Evolutionary conservation across 2,329 filamentous ascomycete species (phyloP).

Genomic region (Penicillium brasilianum): DNA sequence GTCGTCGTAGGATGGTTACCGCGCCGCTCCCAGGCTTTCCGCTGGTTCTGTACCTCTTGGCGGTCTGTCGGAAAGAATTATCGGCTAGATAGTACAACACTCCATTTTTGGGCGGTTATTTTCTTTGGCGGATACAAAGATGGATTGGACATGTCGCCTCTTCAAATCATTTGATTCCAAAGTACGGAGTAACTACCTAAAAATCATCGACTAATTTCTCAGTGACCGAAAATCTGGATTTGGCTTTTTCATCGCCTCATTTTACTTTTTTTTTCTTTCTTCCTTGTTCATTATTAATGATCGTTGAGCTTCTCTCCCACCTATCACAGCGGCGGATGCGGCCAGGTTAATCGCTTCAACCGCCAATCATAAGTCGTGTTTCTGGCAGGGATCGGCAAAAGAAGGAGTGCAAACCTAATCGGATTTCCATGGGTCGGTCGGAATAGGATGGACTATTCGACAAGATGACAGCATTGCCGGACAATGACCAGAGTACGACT

Average conservation of each 20-base stretch:
- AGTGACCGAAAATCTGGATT: neutral
- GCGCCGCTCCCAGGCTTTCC: neutral
- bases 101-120: too few relatives aligned
- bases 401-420: slow-evolving; percentile 10
- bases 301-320: too few relatives aligned
- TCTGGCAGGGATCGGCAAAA: neutral
- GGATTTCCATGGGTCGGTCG: neutral
- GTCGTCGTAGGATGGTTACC: neutral
- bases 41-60: neutral
- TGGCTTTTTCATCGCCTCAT: neutral
- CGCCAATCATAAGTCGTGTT: neutral
- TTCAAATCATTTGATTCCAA: neutral
- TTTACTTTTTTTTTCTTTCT: neutral
- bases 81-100: neutral
- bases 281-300: neutral
- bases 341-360: neutral
- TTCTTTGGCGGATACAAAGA: too few relatives aligned
- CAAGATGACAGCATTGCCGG: neutral
- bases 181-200: too few relatives aligned
- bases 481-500: neutral
- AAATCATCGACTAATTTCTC: neutral
- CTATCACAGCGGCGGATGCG: neutral
- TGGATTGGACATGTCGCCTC: neutral
- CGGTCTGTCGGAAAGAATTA: neutral
- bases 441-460: neutral